phyloP scores from a whole-genome alignment of 83 land plant genomes.

The Picea abies region DNA sequence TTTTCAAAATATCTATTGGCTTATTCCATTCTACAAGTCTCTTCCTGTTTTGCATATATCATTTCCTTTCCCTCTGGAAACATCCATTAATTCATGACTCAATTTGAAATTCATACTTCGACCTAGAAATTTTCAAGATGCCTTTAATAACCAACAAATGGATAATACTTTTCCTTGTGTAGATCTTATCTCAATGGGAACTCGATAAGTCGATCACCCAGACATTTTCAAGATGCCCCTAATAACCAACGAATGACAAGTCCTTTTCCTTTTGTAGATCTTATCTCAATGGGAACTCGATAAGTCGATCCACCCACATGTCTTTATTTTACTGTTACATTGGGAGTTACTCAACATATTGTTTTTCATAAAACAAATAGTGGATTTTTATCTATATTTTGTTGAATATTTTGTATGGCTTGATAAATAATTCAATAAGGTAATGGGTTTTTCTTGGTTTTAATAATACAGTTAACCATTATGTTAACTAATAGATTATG shows the following conservation, averaged over 20 bases:
- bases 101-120: not conserved
- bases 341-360: slow-evolving; percentile 17
- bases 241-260: not conserved
- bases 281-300: slow-evolving; percentile 22
- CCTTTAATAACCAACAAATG: too few relatives aligned
- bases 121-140: too few relatives aligned
- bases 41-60: not conserved
- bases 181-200: too few relatives aligned
- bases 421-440: not conserved
- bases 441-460: not conserved
- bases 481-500: not conserved
- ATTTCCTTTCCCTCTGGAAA: not conserved
- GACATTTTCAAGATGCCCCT: not conserved
- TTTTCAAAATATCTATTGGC: too few relatives aligned
- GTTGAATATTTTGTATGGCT: not conserved
- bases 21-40: not conserved
- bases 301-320: slow-evolving; percentile 23
- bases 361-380: slow-evolving; percentile 14
- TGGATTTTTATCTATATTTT: not conserved
- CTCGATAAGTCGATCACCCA: too few relatives aligned
- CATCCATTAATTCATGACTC: not conserved
- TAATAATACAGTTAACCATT: not conserved
- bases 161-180: too few relatives aligned
- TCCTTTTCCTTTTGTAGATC: not conserved
- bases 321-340: slow-evolving; percentile 22